These are phyloP conservation scores for Saitozyma podzolica DNA, from an alignment of 768 basidiomycete genomes.

Conservation along the genomic window DNA sequence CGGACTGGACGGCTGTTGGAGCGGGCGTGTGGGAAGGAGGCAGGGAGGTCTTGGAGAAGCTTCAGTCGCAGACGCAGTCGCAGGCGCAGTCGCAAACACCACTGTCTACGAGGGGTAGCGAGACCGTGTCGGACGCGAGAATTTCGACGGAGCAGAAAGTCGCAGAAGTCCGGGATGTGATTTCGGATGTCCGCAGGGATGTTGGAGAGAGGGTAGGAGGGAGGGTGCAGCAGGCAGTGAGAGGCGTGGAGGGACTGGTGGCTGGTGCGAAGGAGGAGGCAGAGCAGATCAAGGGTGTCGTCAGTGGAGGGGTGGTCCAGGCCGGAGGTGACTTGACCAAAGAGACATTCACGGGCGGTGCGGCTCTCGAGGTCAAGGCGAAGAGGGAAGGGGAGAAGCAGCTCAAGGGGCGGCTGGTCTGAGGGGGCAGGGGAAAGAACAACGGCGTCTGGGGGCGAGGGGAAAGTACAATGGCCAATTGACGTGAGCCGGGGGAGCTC, in stretches of 20 bases:
- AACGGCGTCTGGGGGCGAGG: too few relatives aligned
- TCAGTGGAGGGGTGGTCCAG: slow-evolving; percentile 4
- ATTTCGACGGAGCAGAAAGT: slow-evolving; percentile 6
- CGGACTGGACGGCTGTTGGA: slow-evolving; percentile 30
- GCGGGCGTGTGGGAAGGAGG: slow-evolving; percentile 17
- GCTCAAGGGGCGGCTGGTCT: slow-evolving; percentile 13
- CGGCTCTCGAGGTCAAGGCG: slow-evolving; percentile 12
- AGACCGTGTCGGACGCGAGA: background rate
- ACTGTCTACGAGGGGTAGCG: too few relatives aligned
- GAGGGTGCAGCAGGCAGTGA: background rate
- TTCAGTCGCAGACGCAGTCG: background rate
- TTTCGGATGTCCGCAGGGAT: background rate
- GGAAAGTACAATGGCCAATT: too few relatives aligned
- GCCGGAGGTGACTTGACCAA: slow-evolving; percentile 12
- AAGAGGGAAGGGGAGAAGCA: slow-evolving; percentile 16
- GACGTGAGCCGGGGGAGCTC: too few relatives aligned
- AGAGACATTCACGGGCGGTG: slow-evolving; percentile 23
- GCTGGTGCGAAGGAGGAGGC: slow-evolving; percentile 7
- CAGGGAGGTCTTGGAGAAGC: slow-evolving; percentile 11
- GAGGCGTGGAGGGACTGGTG: slow-evolving; percentile 11
- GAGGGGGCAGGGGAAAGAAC: too few relatives aligned
- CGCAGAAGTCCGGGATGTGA: slow-evolving; percentile 9
- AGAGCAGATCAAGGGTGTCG: slow-evolving; percentile 5
- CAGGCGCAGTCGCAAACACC: too few relatives aligned
- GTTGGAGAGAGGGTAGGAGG: slow-evolving; percentile 1